Evolutionary conservation across 768 basidiomycete species (phyloP).

Genomic region (Dioszegia crocea): DNA sequence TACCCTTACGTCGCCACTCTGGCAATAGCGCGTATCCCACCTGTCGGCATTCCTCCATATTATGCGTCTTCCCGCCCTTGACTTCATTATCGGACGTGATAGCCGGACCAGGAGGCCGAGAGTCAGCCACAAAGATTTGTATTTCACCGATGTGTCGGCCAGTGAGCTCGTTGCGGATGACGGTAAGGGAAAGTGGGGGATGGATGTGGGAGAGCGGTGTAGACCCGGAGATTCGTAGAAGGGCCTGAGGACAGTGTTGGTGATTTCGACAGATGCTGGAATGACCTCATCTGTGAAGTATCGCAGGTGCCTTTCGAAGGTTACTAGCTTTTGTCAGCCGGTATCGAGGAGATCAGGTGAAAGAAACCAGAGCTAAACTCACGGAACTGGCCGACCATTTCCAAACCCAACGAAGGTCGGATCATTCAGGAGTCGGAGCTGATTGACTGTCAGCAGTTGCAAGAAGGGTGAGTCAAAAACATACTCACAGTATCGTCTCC

Average conservation of each 20-base stretch:
- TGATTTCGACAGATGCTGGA: background rate
- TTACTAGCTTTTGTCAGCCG: no score
- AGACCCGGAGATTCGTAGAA: background rate
- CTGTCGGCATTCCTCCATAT: background rate
- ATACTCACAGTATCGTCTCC: background rate
- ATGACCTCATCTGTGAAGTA: no score
- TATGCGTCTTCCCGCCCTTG: background rate
- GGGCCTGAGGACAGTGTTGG: background rate
- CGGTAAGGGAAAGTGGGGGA: background rate
- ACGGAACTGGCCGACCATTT: no score
- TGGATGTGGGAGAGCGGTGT: background rate
- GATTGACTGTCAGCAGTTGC: background rate
- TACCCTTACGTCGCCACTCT: background rate
- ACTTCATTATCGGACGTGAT: no score
- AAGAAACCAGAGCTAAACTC: no score
- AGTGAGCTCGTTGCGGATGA: background rate
- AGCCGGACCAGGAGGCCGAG: background rate
- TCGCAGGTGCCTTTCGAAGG: no score
- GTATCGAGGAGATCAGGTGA: no score
- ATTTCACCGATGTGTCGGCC: background rate
- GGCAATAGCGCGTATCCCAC: background rate
- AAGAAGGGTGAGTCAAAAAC: background rate
- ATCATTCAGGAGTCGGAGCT: background rate
- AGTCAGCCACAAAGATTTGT: no score
- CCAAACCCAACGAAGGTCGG: no score